These are phyloP conservation scores for Chenopodium album DNA, from an alignment of 148 eudicot genomes.

Conservation along the genomic window DNA sequence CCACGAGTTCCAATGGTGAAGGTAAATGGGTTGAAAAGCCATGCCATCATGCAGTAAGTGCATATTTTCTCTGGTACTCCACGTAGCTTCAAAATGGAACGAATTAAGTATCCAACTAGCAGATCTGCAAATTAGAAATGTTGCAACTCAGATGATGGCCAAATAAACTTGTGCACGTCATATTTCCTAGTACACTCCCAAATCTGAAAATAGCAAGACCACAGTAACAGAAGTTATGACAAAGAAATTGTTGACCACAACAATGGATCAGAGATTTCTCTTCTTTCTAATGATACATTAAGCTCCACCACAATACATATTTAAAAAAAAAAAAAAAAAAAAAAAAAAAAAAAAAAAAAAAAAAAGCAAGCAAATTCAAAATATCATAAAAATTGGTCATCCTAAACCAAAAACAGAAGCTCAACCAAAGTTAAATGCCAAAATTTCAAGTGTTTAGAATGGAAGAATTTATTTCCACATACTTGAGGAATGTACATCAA, in stretches of 20 bases:
- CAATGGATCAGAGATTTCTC: not conserved
- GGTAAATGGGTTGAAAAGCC: conserved; percentile 99
- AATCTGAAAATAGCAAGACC: conserved; percentile 21
- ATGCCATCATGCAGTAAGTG: conserved; percentile 57
- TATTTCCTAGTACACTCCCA: conserved; percentile 21
- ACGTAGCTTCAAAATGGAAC: conserved; percentile 72
- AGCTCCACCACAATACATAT: not conserved
- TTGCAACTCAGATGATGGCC: conserved; percentile 22
- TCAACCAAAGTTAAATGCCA: not conserved
- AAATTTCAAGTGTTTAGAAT: too few relatives aligned
- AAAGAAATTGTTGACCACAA: not conserved
- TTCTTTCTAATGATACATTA: not conserved
- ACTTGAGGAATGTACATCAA: not conserved
- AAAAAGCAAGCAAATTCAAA: not conserved
- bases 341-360: too few relatives aligned
- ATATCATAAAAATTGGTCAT: not conserved
- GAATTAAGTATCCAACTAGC: conserved; percentile 73
- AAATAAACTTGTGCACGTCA: conserved; percentile 15
- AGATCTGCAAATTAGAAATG: conserved; percentile 56
- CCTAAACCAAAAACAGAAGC: not conserved
- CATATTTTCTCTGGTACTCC: conserved; percentile 71
- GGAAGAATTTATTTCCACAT: not conserved
- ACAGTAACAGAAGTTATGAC: conserved; percentile 1
- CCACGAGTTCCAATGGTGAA: conserved; percentile 99
- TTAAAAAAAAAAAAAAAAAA: too few relatives aligned